Conservation (phyloP, 129 eudicot species). For the Pulicaria dysenterica region DNA sequence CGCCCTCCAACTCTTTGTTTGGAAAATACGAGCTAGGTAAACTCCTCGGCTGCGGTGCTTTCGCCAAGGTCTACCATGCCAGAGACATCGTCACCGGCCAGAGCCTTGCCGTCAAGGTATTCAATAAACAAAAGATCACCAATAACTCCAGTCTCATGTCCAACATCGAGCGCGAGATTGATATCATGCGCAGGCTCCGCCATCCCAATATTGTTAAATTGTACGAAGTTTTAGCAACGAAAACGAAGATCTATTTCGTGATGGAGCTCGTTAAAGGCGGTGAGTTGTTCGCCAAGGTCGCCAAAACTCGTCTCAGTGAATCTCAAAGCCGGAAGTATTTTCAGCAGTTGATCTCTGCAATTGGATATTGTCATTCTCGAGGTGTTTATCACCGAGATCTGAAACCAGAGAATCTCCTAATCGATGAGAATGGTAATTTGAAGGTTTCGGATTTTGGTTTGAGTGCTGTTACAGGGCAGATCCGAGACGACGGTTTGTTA, state of each 20-base stretch:
- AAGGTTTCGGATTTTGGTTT: constrained; percentile 85
- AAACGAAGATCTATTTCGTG: constrained; percentile 63
- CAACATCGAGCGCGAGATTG: constrained; percentile 71
- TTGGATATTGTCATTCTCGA: constrained; percentile 67
- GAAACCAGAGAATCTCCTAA: constrained; percentile 76
- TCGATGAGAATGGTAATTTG: constrained; percentile 68
- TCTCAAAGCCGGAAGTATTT: constrained; percentile 71
- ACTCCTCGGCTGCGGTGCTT: constrained; percentile 80
- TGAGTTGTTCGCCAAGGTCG: constrained; percentile 60
- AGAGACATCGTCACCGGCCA: constrained; percentile 55
- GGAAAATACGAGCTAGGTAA: constrained; percentile 77
- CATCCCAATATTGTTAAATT: constrained; percentile 66
- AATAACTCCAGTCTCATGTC: constrained; percentile 32
- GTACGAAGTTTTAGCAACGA: constrained; percentile 64
- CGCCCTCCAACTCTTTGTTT: constrained; percentile 46
- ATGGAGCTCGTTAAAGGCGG: constrained; percentile 81
- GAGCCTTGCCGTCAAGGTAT: constrained; percentile 74
- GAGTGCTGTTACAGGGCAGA: constrained; percentile 54
- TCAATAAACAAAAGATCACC: constrained; percentile 55
- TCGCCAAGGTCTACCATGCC: constrained; percentile 82
- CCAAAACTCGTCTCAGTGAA: constrained; percentile 57
- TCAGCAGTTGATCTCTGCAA: constrained; percentile 82
- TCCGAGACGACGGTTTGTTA: constrained; percentile 53
- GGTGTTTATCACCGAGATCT: constrained; percentile 82
- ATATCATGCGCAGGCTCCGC: constrained; percentile 56